Conservation (phyloP, 352 stramenopile genomes). For the Phytophthora tubulina region DNA sequence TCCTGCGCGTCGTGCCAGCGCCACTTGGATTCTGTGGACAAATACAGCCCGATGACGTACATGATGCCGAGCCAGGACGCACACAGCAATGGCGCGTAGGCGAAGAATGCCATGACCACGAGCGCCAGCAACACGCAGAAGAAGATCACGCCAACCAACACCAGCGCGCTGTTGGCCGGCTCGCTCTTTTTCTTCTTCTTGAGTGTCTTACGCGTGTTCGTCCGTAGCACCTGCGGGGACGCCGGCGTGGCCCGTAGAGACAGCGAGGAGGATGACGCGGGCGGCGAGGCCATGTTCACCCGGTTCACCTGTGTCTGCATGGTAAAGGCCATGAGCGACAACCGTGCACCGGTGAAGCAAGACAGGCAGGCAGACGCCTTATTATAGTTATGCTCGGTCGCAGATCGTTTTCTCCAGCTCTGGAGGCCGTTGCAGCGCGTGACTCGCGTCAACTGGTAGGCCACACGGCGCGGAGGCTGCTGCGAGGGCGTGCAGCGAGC, state of each 20-base stretch:
- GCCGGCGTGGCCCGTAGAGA: conserved; percentile 32
- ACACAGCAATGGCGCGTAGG: conserved; percentile 82
- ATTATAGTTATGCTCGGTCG: conserved; percentile 12
- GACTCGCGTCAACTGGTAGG: neutral
- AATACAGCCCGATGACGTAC: conserved; percentile 85
- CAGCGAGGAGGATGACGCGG: conserved; percentile 17
- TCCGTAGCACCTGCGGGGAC: conserved; percentile 17
- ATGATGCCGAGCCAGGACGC: conserved; percentile 83
- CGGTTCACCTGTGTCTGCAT: conserved; percentile 43
- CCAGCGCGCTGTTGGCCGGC: conserved; percentile 65
- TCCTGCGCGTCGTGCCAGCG: conserved; percentile 92
- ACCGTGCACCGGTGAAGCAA: neutral
- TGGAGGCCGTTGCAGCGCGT: neutral
- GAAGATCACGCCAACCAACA: conserved; percentile 79
- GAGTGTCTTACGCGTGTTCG: conserved; percentile 9
- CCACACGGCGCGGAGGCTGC: neutral
- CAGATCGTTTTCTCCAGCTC: conserved; percentile 2
- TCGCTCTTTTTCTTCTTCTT: conserved; percentile 44
- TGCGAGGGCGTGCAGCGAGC: neutral
- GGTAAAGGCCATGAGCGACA: conserved; percentile 38
- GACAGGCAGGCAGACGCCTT: neutral
- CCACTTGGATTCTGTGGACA: conserved; percentile 87
- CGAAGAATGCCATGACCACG: conserved; percentile 85
- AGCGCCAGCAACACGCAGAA: conserved; percentile 68
- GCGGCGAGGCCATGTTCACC: conserved; percentile 32